Evolutionary conservation across 225 moss, liverwort and hornwort species (phyloP).

Genomic region (Pseudoscleropodium purum): DNA sequence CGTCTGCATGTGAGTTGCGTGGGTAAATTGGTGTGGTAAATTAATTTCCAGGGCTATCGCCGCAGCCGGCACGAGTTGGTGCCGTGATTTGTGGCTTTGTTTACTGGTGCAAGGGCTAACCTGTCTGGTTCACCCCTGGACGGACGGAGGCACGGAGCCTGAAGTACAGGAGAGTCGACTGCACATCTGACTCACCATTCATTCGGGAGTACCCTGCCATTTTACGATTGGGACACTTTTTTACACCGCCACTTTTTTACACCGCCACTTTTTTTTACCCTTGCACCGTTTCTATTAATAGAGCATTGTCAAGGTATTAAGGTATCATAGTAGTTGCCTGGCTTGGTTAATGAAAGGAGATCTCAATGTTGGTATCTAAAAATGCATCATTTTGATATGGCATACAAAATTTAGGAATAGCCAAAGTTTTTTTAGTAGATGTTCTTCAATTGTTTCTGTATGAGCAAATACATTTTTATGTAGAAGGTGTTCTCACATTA

Average conservation of each 20-base stretch:
- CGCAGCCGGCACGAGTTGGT: background rate
- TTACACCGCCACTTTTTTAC: background rate
- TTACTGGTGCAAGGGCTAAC: background rate
- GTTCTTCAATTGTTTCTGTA: fast-evolving
- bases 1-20: background rate
- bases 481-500: background rate
- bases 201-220: background rate
- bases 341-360: background rate
- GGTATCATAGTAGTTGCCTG: background rate
- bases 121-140: background rate
- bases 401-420: background rate
- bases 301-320: background rate
- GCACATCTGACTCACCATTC: background rate
- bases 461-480: fast-evolving
- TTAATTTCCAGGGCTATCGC: background rate
- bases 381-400: background rate
- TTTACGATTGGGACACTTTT: background rate
- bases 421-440: background rate
- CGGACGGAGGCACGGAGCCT: background rate
- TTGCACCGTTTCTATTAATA: background rate
- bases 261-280: background rate
- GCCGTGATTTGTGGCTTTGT: background rate
- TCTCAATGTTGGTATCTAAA: background rate
- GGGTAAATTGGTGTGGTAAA: background rate
- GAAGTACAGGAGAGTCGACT: background rate